Evolutionary conservation across 306 rosid species (phyloP).

Genomic region (Cucumis hystrix): DNA sequence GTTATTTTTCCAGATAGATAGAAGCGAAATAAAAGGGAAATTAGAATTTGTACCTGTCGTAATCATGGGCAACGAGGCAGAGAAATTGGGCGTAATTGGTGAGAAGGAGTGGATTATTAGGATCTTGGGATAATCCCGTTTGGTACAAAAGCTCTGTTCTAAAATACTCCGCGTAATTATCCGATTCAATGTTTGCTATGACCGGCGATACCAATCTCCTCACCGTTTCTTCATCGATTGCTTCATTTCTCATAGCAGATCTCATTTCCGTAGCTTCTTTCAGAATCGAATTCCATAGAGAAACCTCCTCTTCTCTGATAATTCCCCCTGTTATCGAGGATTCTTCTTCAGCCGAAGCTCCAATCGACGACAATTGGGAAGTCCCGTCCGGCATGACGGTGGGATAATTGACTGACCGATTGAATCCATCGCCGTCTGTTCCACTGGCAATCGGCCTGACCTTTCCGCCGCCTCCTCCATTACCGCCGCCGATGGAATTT

Average conservation of each 20-base stretch:
- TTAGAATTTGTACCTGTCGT: conserved; percentile 27
- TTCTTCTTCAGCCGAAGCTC: not conserved
- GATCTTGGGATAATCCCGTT: conserved; percentile 24
- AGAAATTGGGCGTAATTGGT: conserved; percentile 81
- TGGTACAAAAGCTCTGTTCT: conserved; percentile 49
- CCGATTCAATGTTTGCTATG: conserved; percentile 42
- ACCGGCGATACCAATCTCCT: conserved; percentile 33
- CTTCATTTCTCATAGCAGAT: conserved; percentile 16
- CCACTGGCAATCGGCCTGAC: conserved; percentile 7
- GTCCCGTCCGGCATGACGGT: conserved; percentile 1
- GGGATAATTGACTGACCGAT: not conserved
- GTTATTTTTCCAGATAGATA: not conserved
- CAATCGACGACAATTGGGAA: conserved; percentile 2
- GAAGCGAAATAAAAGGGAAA: not conserved
- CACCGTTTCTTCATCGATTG: conserved; percentile 26
- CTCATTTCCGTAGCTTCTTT: conserved; percentile 43
- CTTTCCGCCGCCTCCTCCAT: conserved; percentile 2
- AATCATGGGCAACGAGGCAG: conserved; percentile 45
- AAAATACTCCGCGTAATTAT: conserved; percentile 31
- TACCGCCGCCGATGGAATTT: not conserved
- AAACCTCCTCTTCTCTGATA: conserved; percentile 22
- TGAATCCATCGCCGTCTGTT: conserved; percentile 7
- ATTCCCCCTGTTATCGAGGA: not conserved
- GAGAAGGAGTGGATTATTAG: conserved; percentile 53
- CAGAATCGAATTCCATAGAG: conserved; percentile 39